Percentiles rank a stretch among this genome's conserved stretches.
Evolutionary conservation across 1,284 basidiomycete species (phyloP).

Genomic region (Leccinum subrobustum): DNA sequence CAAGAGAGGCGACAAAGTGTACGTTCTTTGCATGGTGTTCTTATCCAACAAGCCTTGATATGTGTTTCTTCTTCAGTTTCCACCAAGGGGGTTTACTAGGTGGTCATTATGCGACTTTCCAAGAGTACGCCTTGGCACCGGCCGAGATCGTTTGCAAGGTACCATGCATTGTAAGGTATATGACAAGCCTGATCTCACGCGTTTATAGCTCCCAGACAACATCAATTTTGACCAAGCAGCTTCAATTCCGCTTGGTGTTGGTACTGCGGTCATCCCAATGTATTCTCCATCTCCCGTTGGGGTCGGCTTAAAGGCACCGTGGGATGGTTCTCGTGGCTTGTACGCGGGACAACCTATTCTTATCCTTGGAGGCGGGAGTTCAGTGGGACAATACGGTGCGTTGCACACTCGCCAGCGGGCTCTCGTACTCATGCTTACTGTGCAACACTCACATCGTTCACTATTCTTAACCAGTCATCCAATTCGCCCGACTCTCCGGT

Average conservation of each 20-base stretch:
- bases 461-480: slow-evolving; percentile 33
- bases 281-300: slow-evolving; percentile 25
- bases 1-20: slow-evolving; percentile 50
- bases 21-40: background rate
- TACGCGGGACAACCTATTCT: slow-evolving; percentile 31
- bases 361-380: slow-evolving; percentile 37
- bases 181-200: background rate
- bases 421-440: background rate
- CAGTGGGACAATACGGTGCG: slow-evolving; percentile 37
- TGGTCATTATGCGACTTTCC: slow-evolving; percentile 28
- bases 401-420: too few species aligned
- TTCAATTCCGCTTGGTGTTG: slow-evolving; percentile 14
- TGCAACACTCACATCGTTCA: background rate
- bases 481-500: slow-evolving; percentile 35
- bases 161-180: background rate
- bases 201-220: slow-evolving; percentile 21
- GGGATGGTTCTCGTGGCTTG: slow-evolving; percentile 22
- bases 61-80: slow-evolving; percentile 18
- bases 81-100: slow-evolving; percentile 24
- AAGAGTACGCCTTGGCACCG: slow-evolving; percentile 33
- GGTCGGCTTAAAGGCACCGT: slow-evolving; percentile 23
- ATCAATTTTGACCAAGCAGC: slow-evolving; percentile 27
- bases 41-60: background rate
- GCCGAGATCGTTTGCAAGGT: slow-evolving; percentile 34
- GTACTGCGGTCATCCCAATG: slow-evolving; percentile 18